A percentile compares a stretch with the other conserved stretches of the same genome.
Conservation (phyloP, 805 yeast genomes). For the Phaffomyces antillensis region DNA sequence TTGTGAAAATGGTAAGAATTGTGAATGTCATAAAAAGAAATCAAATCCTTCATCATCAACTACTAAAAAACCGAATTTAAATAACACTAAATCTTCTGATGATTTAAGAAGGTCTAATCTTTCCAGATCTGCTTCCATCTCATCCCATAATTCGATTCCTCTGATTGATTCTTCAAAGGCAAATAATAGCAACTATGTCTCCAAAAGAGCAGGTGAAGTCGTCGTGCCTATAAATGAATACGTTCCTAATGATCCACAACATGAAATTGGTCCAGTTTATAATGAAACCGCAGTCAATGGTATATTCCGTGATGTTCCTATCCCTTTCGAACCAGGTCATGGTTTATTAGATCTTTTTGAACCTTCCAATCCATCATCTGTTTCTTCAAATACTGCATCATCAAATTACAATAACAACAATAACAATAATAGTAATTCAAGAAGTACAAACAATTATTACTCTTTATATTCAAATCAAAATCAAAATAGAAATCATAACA, state of each 20-base stretch:
- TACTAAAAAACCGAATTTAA: neutral
- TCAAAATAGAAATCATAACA: neutral
- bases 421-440: neutral
- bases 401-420: neutral
- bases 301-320: conserved; percentile 26
- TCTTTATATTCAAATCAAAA: conserved; percentile 4
- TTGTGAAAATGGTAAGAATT: conserved; percentile 22
- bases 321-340: conserved; percentile 28
- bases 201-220: conserved; percentile 30
- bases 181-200: neutral
- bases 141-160: neutral
- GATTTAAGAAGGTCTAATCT: conserved; percentile 1
- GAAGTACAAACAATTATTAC: neutral
- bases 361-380: neutral
- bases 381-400: neutral
- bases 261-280: conserved; percentile 25
- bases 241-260: conserved; percentile 24
- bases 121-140: neutral
- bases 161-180: neutral
- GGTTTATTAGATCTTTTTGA: conserved; percentile 35
- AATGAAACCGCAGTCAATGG: conserved; percentile 18
- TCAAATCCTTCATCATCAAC: neutral
- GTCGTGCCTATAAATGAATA: conserved; percentile 31
- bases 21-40: conserved; percentile 22
- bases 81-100: neutral